phyloP scores from a whole-genome alignment of 192 early-diverging fungal genomes.

The Coemansia sp. region DNA sequence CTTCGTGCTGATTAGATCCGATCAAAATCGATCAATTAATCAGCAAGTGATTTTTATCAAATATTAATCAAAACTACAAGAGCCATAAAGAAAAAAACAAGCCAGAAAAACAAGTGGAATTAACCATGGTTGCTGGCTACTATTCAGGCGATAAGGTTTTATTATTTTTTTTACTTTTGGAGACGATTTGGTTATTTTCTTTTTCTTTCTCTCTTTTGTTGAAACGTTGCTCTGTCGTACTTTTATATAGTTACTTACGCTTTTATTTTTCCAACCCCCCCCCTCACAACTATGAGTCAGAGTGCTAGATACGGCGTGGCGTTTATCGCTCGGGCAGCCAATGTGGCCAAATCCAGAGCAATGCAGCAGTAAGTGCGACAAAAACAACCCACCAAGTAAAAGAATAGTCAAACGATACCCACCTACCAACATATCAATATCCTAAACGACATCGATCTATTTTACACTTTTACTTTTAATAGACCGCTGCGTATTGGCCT shows the following conservation, averaged over 20 bases:
- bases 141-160: too few species aligned
- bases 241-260: not conserved
- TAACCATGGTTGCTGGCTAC: too few species aligned
- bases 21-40: too few species aligned
- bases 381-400: not conserved
- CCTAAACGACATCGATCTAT: too few species aligned
- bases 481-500: not conserved
- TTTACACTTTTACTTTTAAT: not conserved
- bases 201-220: not conserved
- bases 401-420: not conserved
- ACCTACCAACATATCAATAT: not conserved
- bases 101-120: too few species aligned
- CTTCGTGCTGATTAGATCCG: too few species aligned
- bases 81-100: too few species aligned
- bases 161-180: too few species aligned
- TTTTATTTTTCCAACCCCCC: too few species aligned
- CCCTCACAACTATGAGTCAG: constrained; percentile 10
- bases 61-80: too few species aligned
- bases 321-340: constrained; percentile 7
- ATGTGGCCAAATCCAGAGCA: not conserved
- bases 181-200: too few species aligned
- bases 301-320: constrained; percentile 5
- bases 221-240: not conserved
- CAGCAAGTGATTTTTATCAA: too few species aligned
- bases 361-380: not conserved